Percentiles rank a stretch among this genome's conserved stretches.
Conservation (phyloP, 2,329 filamentous ascomycete genomes). For the Stemphylium beticola region DNA sequence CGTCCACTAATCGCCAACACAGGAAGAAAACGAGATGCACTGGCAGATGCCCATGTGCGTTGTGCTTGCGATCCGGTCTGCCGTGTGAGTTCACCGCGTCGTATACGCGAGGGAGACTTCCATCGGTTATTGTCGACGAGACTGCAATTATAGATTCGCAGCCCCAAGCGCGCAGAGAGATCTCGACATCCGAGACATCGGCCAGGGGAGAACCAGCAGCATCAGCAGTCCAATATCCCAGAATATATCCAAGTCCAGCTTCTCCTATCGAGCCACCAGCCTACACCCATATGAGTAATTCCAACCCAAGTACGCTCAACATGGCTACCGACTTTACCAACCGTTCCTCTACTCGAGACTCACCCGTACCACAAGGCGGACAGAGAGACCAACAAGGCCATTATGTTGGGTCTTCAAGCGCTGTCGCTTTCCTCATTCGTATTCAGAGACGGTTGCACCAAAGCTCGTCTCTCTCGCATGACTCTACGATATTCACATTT, state of each 20-base stretch:
- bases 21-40: conserved; percentile 49
- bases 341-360: conserved; percentile 46
- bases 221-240: conserved; percentile 28
- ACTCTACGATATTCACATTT: conserved; percentile 58
- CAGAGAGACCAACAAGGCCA: conserved; percentile 56
- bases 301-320: conserved; percentile 18
- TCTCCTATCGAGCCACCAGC: conserved; percentile 21
- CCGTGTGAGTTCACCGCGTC: conserved; percentile 58
- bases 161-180: conserved; percentile 21
- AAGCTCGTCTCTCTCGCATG: conserved; percentile 44
- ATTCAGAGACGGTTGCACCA: conserved; percentile 58
- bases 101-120: conserved; percentile 57
- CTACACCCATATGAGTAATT: conserved; percentile 7
- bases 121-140: conserved; percentile 49
- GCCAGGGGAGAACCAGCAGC: conserved; percentile 16
- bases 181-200: conserved; percentile 15
- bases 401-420: conserved; percentile 57
- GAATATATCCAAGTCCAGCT: conserved; percentile 21
- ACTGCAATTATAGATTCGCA: conserved; percentile 28
- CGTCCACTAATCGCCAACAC: conserved; percentile 15
- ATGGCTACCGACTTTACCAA: conserved; percentile 20
- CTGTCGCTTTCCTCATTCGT: conserved; percentile 57
- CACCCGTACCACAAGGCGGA: conserved; percentile 52
- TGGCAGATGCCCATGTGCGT: conserved; percentile 44
- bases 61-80: conserved; percentile 40